Evolutionary conservation across 139 green algal species (phyloP), one percentile per base, ranked within the genome.

Genomic region (Tetratostichococcus sp.): DNA sequence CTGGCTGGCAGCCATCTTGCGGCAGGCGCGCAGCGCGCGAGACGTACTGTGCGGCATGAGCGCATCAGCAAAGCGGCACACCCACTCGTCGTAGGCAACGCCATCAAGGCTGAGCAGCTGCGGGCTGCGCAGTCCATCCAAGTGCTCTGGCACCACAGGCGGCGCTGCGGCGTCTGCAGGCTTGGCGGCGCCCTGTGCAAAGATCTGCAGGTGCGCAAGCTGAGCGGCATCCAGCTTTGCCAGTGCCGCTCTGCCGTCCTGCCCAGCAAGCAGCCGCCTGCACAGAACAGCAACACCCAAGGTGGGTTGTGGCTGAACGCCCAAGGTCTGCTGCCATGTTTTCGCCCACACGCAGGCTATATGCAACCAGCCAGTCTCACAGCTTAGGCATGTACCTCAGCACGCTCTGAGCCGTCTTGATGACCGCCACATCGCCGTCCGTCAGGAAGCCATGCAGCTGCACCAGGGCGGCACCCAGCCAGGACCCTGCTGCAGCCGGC

Each of bases 41-140:
- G 62, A 43, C 17, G 65, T 42, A 31, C 82, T 75, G 65, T 32
- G 30, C 26, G 35, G n/a, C 19, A 92, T 77, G 75, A 93, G 69
- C 50, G 81, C 73, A 42, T 72, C 72, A 23, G 82, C 79, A 39
- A 93, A 68, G 0, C 75, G 33, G 58, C 88, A 89, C 5, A 93
- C 65, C 88, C 87, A 93, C 1, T 42, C 43, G 25, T 77, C 78
- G 62, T 88, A 83, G 19, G 50, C 30, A 43, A 69, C 43, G 2
- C 58, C 30, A 6, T 62, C 65, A 30, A 75, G 31, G 8, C 23
- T 57, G 86, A 73, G 34, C 42, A 72, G 73, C 25, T 4, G 30
- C 0, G 28, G 32, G 21, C 11, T 23, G 6, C 50, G 50, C 50
- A 62, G 50, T 2, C 11, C 50, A 62, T 62, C 50, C 17, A 17